Evolutionary conservation across 2,329 filamentous ascomycete genomes (phyloP).

Genomic region (Sarocladiaceae sp.): DNA sequence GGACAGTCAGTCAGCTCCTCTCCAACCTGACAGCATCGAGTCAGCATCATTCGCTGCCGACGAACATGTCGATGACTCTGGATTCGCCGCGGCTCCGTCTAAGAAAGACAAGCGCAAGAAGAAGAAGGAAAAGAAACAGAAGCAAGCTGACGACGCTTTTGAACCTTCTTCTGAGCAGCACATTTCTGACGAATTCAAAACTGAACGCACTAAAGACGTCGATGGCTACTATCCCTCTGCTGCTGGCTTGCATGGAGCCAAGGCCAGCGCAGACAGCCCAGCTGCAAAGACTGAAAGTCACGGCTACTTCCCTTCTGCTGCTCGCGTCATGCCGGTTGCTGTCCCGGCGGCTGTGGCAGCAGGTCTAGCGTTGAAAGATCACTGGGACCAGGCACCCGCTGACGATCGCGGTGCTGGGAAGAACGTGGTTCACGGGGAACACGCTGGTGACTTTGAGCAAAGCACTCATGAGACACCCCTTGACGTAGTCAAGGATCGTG

Average conservation of each 20-base stretch:
- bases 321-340: constrained; percentile 15
- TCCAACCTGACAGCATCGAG: not conserved
- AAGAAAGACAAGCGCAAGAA: constrained; percentile 17
- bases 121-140: constrained; percentile 10
- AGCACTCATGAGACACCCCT: constrained; percentile 1
- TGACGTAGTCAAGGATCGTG: not conserved
- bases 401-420: too few relatives aligned
- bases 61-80: not conserved
- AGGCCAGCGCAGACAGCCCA: not conserved
- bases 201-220: not conserved
- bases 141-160: not conserved
- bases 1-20: not conserved
- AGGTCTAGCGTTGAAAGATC: not conserved
- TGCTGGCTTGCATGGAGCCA: constrained; percentile 5
- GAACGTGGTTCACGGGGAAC: too few relatives aligned
- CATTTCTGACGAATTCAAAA: too few relatives aligned
- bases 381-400: not conserved
- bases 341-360: constrained; percentile 5
- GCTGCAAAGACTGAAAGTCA: constrained; percentile 8
- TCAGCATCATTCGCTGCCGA: not conserved
- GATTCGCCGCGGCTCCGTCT: not conserved
- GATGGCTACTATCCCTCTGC: not conserved
- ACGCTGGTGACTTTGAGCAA: too few relatives aligned
- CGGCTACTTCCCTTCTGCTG: constrained; percentile 17
- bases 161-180: too few relatives aligned